Percentiles rank a stretch among this genome's conserved stretches.
phyloP scores from a whole-genome alignment of 2,329 filamentous ascomycete species.

The Onygenales sp. region DNA sequence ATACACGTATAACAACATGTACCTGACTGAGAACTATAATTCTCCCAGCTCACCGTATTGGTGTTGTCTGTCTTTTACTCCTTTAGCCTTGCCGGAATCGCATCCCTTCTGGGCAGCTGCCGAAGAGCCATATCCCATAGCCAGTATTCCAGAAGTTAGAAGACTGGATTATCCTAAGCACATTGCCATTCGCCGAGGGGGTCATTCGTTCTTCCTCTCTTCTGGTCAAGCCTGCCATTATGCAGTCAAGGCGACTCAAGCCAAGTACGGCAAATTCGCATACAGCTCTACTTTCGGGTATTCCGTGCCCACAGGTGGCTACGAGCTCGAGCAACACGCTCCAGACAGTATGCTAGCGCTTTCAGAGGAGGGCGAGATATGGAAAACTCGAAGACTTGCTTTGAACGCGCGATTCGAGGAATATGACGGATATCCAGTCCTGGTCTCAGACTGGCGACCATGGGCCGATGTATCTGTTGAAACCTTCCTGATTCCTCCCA shows the following conservation, averaged over 20 bases:
- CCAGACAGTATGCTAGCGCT: slow-evolving; percentile 66
- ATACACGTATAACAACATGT: slow-evolving; percentile 72
- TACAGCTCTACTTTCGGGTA: slow-evolving; percentile 69
- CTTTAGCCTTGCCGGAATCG: slow-evolving; percentile 56
- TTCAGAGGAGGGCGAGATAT: slow-evolving; percentile 67
- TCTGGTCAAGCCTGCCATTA: slow-evolving; percentile 76
- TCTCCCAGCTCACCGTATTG: slow-evolving; percentile 65
- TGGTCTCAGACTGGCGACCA: slow-evolving; percentile 62
- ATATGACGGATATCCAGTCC: slow-evolving; percentile 45
- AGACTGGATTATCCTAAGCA: slow-evolving; percentile 60
- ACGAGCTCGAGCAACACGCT: slow-evolving; percentile 67
- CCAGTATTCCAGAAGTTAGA: slow-evolving; percentile 49
- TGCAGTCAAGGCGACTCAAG: slow-evolving; percentile 69
- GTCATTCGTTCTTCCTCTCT: slow-evolving; percentile 65
- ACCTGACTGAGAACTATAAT: slow-evolving; percentile 76
- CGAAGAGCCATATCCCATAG: slow-evolving; percentile 52
- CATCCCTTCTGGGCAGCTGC: slow-evolving; percentile 67
- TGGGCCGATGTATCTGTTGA: slow-evolving; percentile 58
- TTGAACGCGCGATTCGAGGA: slow-evolving; percentile 54
- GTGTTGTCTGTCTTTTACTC: slow-evolving; percentile 70
- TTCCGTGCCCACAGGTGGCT: slow-evolving; percentile 65
- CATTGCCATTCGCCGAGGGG: slow-evolving; percentile 61
- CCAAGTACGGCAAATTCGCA: slow-evolving; percentile 71
- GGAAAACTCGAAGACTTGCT: slow-evolving; percentile 65
- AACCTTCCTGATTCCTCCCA: slow-evolving; percentile 57